Evolutionary conservation across 169 alveolate genomes (phyloP), one percentile per base, ranked within the genome.

Genomic region (Plasmodium reichenowi): DNA sequence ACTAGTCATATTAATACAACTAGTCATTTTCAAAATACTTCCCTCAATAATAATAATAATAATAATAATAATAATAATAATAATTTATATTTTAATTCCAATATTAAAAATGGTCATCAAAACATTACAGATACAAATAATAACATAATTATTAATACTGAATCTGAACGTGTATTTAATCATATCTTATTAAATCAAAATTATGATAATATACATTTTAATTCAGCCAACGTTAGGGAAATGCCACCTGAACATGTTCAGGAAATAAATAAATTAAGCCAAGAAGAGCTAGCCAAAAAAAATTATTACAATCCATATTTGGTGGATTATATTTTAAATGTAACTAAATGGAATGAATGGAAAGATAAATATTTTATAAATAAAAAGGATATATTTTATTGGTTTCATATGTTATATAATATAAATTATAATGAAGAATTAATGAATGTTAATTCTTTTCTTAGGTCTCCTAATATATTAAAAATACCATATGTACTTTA

Each of bases 401-500:
- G 90, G 90, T 67, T 67, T 54, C 50, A 47, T 29, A 12, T 80
- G 38, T 45, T 80, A 4, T 80, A 80, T 26, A 67, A 56, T 8
- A 26, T 48, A 13, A 59, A 80, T 15, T 80, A 50, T 47, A 54
- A 50, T 22, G 62, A 67, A 15, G 83, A 80, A 22, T 47, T 80
- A 29, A 29, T 15, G 15, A 54, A 56, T 24, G 6, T 17, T 9
- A 50, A 56, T 54, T 45, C 47, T 22, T 26, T 54, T 52, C 22
- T n/a, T n/a, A 80, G 10, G n/a, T 52, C 90, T 17, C 24, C 83
- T n/a, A 80, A 59, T 59, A 54, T 80, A n/a, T 67, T 80, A 48
- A 80, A 20, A 56, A 20, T 68, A 13, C 90, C 90, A 54, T 80
- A 67, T 72, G 8, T 80, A 22, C 26, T 38, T 47, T 80, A 80